A percentile compares a stretch with the other conserved stretches of the same genome.
Evolutionary conservation across 345 rosid species (phyloP).

Genomic region (Salix dunnii): DNA sequence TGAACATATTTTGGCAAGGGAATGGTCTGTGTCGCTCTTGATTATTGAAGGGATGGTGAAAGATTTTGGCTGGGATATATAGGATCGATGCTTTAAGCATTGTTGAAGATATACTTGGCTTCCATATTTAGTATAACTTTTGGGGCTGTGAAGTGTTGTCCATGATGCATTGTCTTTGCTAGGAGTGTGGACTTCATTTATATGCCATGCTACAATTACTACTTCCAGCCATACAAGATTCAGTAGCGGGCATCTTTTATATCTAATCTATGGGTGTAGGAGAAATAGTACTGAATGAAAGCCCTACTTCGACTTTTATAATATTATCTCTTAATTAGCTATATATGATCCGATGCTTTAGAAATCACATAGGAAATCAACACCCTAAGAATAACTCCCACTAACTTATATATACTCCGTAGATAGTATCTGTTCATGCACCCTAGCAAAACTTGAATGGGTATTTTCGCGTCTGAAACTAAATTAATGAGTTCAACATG

Average conservation of each 20-base stretch:
- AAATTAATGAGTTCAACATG: no score
- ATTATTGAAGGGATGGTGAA: conserved; percentile 13
- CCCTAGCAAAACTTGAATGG: no score
- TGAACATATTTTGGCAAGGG: conserved; percentile 9
- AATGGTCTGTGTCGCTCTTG: conserved; percentile 1
- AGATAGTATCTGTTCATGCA: no score
- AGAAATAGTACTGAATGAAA: conserved; percentile 3
- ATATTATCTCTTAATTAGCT: neutral
- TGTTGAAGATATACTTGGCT: neutral
- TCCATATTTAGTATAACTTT: neutral
- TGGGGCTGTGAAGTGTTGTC: conserved; percentile 4
- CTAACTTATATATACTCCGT: no score
- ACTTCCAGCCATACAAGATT: conserved; percentile 8
- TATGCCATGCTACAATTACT: conserved; percentile 4
- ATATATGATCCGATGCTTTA: neutral
- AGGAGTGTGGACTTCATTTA: neutral
- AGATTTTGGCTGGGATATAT: conserved; percentile 15
- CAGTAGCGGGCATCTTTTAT: neutral
- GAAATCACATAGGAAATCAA: neutral
- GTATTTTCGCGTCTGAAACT: no score
- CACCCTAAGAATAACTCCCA: neutral
- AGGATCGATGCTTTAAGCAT: conserved; percentile 7
- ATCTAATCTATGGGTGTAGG: neutral
- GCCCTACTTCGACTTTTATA: neutral
- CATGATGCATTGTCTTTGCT: conserved; percentile 14